A percentile compares a stretch with the other conserved stretches of the same genome.
phyloP scores from a whole-genome alignment of 805 yeast species.

The Torulaspora maleeae region DNA sequence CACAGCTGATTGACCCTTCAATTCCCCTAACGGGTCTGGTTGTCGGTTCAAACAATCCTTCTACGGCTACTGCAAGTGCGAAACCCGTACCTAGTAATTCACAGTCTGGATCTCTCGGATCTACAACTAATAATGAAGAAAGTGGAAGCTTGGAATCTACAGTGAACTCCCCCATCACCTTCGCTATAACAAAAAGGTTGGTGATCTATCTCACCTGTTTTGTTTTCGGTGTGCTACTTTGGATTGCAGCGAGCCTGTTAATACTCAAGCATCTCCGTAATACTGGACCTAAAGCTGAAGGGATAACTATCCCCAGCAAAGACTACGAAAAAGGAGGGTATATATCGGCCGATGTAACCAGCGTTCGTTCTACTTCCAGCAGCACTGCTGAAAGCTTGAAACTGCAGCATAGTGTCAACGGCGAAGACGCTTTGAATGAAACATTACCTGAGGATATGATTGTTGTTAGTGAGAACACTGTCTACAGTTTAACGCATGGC shows the following conservation, averaged over 20 bases:
- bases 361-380: background rate
- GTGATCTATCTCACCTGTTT: conserved; percentile 17
- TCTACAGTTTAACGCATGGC: conserved; percentile 22
- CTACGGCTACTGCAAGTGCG: conserved; percentile 13
- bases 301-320: background rate
- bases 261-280: conserved; percentile 4
- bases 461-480: conserved; percentile 18
- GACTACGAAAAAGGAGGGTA: conserved; percentile 1
- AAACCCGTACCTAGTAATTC: background rate
- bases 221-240: conserved; percentile 11
- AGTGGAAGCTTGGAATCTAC: conserved; percentile 11
- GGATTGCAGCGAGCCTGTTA: conserved; percentile 12
- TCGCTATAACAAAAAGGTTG: conserved; percentile 11
- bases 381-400: background rate
- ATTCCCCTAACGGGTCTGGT: conserved; percentile 26
- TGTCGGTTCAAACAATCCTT: conserved; percentile 31
- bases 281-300: background rate
- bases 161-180: conserved; percentile 1
- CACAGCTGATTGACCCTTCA: conserved; percentile 57
- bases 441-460: conserved; percentile 14
- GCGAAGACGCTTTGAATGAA: background rate
- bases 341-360: background rate
- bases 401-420: background rate
- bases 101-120: background rate
- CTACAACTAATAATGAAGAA: background rate